Conservation (phyloP, 768 basidiomycete species). For the Rhizopogon salebrosus region DNA sequence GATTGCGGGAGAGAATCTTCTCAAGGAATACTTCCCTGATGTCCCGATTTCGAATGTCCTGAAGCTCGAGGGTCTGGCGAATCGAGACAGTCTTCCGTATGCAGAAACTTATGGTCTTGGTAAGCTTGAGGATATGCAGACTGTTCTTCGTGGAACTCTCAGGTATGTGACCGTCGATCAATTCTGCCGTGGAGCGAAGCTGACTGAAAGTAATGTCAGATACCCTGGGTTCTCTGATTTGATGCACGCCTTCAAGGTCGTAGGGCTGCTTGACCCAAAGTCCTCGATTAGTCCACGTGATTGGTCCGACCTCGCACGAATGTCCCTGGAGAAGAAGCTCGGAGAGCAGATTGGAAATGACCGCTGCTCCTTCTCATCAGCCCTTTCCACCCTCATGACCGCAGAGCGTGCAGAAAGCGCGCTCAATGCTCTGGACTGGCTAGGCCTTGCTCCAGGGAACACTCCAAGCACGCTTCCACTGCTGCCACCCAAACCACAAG, state of each 20-base stretch:
- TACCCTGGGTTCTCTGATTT: slow-evolving; percentile 80
- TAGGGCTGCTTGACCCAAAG: slow-evolving; percentile 59
- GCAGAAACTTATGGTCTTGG: slow-evolving; percentile 57
- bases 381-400: slow-evolving; percentile 20
- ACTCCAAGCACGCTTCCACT: background rate
- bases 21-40: slow-evolving; percentile 55
- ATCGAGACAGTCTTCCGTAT: slow-evolving; percentile 77
- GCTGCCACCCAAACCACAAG: slow-evolving; percentile 42
- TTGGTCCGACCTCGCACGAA: slow-evolving; percentile 34
- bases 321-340: slow-evolving; percentile 26
- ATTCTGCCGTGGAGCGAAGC: background rate
- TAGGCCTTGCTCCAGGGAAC: slow-evolving; percentile 6
- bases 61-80: slow-evolving; percentile 78
- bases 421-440: slow-evolving; percentile 41
- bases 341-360: slow-evolving; percentile 25
- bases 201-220: slow-evolving; percentile 29
- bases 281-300: slow-evolving; percentile 12
- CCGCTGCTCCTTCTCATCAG: slow-evolving; percentile 27
- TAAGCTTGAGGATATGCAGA: slow-evolving; percentile 37
- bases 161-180: slow-evolving; percentile 37
- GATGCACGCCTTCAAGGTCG: slow-evolving; percentile 63
- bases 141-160: slow-evolving; percentile 81
- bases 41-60: slow-evolving; percentile 62
- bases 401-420: slow-evolving; percentile 20
- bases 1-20: slow-evolving; percentile 49